Evolutionary conservation across 495 filamentous ascomycete species (phyloP), one percentile per base, ranked within the genome.

Genomic region (Cryomyces minteri): DNA sequence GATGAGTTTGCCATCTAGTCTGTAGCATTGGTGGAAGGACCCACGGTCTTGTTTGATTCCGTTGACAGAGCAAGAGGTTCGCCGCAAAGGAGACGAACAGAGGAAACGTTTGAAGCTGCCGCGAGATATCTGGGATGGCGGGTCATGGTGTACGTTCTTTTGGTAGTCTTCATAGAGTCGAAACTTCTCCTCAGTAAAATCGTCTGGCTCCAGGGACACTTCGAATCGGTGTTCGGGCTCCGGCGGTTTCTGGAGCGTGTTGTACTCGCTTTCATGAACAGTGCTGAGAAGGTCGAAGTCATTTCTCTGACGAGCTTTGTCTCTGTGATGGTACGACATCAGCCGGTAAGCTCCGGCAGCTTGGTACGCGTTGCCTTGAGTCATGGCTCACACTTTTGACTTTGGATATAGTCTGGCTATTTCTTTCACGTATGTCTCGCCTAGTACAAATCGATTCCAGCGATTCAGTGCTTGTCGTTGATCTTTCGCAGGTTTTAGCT

Each of bases 21-120:
- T 74, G 61, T 98, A 94, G 64, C 84, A 90, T 60, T 94, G 88
- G 57, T 98, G 90, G 62, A 77, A 95, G n/a, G 83, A 88, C 6
- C 90, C 90, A 3, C 92, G 63, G 52, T 69, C 69, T 43, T 77
- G 74, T 44, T 72, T 68, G 42, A 50, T 56, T 12, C 69, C 71
- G 33, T 70, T 62, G 28, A 67, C 51, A 5, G 58, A 50, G 7
- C 61, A 43, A 2, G 64, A 71, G 12, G 58, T 68, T 31, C 72
- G 70, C 32, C 62, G 66, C 31, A 98, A 58, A 0, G 90, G 85
- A 1, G 88, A 87, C 46, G 58, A 50, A 64, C 90, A 98, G 40
- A 98, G 72, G 52, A 98, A 98, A 31, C 75, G 72, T 51, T 68
- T 71, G 60, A 98, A 98, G 30, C 84, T 77, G 12, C 62, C 56